Evolutionary conservation across 495 filamentous ascomycete genomes (phyloP).

Genomic region (Aspergillus leporis): DNA sequence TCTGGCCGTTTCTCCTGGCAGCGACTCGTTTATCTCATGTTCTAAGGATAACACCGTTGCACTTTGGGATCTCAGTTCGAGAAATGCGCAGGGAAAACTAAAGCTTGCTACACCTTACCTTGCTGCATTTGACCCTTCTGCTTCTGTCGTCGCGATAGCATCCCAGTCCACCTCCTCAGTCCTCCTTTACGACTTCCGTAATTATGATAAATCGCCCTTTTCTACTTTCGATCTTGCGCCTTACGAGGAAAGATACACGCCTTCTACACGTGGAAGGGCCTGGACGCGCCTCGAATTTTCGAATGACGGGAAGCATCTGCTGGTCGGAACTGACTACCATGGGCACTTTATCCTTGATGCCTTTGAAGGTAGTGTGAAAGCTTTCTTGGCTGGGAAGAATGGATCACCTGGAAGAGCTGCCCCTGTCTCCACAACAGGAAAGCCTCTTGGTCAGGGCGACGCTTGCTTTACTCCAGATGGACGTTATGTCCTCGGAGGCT

Average conservation of each 20-base stretch:
- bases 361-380: slow-evolving; percentile 74
- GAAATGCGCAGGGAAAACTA: slow-evolving; percentile 73
- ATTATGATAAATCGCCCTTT: slow-evolving; percentile 89
- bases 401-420: slow-evolving; percentile 48
- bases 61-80: slow-evolving; percentile 78
- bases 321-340: slow-evolving; percentile 74
- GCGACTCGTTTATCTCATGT: slow-evolving; percentile 89
- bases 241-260: slow-evolving; percentile 56
- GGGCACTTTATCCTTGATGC: slow-evolving; percentile 91
- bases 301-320: slow-evolving; percentile 86
- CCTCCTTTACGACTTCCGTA: slow-evolving; percentile 88
- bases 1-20: slow-evolving; percentile 62
- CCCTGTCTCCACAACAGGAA: slow-evolving; percentile 46
- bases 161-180: slow-evolving; percentile 74
- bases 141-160: slow-evolving; percentile 86
- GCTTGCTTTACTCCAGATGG: slow-evolving; percentile 88
- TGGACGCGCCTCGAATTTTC: slow-evolving; percentile 93
- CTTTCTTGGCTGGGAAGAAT: slow-evolving; percentile 54
- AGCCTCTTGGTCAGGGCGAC: slow-evolving; percentile 68
- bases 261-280: slow-evolving; percentile 47
- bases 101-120: slow-evolving; percentile 76
- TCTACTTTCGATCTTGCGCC: slow-evolving; percentile 75
- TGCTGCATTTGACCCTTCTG: slow-evolving; percentile 83
- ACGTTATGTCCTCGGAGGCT: slow-evolving; percentile 78
- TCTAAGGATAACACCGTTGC: slow-evolving; percentile 84